Evolutionary conservation across 2,329 filamentous ascomycete genomes (phyloP), one percentile per base, ranked within the genome.

Genomic region (Pseudonectria buxi): DNA sequence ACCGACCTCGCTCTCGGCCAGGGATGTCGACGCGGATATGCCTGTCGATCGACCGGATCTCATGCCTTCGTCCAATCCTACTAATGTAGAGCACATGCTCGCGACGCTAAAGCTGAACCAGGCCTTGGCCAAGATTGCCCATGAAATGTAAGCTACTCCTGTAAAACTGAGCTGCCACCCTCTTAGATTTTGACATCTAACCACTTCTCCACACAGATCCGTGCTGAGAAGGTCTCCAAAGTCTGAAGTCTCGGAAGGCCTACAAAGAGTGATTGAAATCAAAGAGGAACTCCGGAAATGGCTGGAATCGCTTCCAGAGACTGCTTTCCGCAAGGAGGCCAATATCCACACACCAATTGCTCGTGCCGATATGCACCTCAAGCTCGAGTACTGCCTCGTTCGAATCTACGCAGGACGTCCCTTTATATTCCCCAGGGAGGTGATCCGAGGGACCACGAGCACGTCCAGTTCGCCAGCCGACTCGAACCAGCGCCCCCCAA

Each of bases 331-430:
- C 41, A 49, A 65, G 26, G 62, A 71, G 35, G 55, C 68, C 10
- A 62, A 59, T 14, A 57, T 67, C 1, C 49, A 55, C 4, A 57
- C 61, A 3, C 57, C 60, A 3, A 51, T 66, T 4, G 68, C 68
- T 35, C 67, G 71, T 9, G 62, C 66, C 5, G 67, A 69, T 28
- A 64, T 71, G 26, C 72, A 75, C 37, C 51, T 75, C 7, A 65
- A 68, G 36, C 58, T 75, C 3, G 70, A 72, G 40, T 72, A 72
- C 46, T 71, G 70, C 45, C 58, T 74, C 28, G 62, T 71, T 3
- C 62, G 71, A 28, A 69, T 75, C 48, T 75, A 72, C 39, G 63
- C 72, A 33, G 72, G 72, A 12, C 65, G 72, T 3, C 68, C 69
- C 3, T 75, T 76, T 44, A 64, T 75, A 14, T 68, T 74, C 41